Evolutionary conservation across 352 stramenopile genomes (phyloP).

Genomic region (Globisporangium alternatum): DNA sequence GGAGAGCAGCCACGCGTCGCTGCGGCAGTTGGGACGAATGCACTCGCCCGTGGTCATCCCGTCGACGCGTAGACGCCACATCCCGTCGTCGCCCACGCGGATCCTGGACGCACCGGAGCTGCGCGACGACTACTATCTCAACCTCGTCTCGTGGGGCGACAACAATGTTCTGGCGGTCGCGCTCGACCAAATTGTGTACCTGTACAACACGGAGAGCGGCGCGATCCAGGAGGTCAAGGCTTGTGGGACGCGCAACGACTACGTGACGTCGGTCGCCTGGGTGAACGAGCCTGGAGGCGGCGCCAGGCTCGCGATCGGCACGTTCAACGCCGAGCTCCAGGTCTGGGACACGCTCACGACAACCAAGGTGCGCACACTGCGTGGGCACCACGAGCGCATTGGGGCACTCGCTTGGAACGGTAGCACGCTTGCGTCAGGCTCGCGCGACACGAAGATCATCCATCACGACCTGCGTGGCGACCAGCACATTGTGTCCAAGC

Average conservation of each 20-base stretch:
- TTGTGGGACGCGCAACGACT: slow-evolving; percentile 68
- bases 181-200: slow-evolving; percentile 92
- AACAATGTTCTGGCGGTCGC: slow-evolving; percentile 95
- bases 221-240: slow-evolving; percentile 89
- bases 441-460: slow-evolving; percentile 89
- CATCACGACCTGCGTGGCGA: slow-evolving; percentile 34
- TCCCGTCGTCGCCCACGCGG: slow-evolving; percentile 43
- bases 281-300: slow-evolving; percentile 36
- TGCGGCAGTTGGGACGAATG: slow-evolving; percentile 12
- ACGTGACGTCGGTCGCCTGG: slow-evolving; percentile 95
- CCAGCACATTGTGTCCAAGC: slow-evolving; percentile 61
- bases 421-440: slow-evolving; percentile 86
- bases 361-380: slow-evolving; percentile 87
- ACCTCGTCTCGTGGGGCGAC: slow-evolving; percentile 93
- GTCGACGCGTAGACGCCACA: slow-evolving; percentile 20
- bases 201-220: slow-evolving; percentile 92
- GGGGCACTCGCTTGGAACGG: slow-evolving; percentile 92
- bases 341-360: slow-evolving; percentile 91
- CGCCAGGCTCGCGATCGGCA: slow-evolving; percentile 92
- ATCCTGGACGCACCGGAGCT: slow-evolving; percentile 96
- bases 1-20: slow-evolving; percentile 19
- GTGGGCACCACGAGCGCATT: slow-evolving; percentile 89
- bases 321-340: slow-evolving; percentile 87
- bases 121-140: slow-evolving; percentile 98
- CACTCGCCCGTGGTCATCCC: neutral